Evolutionary conservation across 2,329 filamentous ascomycete genomes (phyloP).

Genomic region (Mollisia scopiformis): DNA sequence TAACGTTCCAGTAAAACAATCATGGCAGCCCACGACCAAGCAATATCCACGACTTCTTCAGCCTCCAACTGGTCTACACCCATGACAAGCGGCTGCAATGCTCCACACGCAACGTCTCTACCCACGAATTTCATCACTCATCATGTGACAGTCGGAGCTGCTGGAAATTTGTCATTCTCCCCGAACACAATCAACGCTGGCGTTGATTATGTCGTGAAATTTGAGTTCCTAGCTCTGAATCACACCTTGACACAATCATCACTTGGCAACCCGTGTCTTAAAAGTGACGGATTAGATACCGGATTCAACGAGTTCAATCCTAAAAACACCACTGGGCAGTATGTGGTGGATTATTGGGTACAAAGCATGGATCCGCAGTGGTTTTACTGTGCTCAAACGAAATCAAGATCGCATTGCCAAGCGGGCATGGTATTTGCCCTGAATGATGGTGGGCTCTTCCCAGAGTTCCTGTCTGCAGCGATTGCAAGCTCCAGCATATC

Average conservation of each 20-base stretch:
- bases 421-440: constrained; percentile 32
- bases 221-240: constrained; percentile 71
- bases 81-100: no score
- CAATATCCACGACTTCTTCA: no score
- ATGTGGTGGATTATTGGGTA: constrained; percentile 18
- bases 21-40: no score
- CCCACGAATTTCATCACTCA: no score
- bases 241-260: constrained; percentile 73
- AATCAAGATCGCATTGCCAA: constrained; percentile 25
- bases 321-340: constrained; percentile 49
- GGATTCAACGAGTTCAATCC: constrained; percentile 66
- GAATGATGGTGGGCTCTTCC: constrained; percentile 18
- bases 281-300: constrained; percentile 67
- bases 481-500: no score
- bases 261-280: constrained; percentile 64
- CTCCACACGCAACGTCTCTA: no score
- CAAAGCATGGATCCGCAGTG: constrained; percentile 25
- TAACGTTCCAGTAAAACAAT: no score
- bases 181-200: no score
- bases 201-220: constrained; percentile 55
- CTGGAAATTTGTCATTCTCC: no score
- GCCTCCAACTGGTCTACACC: no score
- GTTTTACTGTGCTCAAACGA: constrained; percentile 31
- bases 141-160: no score
- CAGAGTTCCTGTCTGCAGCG: no score